phyloP scores from a whole-genome alignment of 352 stramenopile genomes.

The Salisapilia sapeloensis region DNA sequence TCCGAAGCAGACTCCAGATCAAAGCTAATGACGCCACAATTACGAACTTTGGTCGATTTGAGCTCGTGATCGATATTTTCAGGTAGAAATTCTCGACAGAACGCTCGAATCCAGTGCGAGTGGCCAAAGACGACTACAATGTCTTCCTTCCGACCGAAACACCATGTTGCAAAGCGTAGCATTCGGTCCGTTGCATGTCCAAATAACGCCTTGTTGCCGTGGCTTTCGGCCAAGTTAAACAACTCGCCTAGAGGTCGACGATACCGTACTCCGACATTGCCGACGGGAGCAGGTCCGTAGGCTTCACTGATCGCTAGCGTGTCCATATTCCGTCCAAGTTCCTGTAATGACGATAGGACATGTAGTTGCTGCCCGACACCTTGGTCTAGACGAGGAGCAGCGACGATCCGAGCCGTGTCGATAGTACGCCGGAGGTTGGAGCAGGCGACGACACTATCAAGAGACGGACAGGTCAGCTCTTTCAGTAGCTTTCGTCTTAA shows the following conservation, averaged over 20 bases:
- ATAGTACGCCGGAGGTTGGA: slow-evolving; percentile 67
- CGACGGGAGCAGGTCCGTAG: slow-evolving; percentile 14
- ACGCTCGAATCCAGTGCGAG: slow-evolving; percentile 74
- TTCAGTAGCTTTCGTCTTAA: slow-evolving; percentile 9
- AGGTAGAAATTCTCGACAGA: slow-evolving; percentile 66
- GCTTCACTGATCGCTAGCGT: slow-evolving; percentile 55
- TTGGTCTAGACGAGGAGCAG: slow-evolving; percentile 29
- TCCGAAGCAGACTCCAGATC: slow-evolving; percentile 21
- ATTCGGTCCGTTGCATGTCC: slow-evolving; percentile 40
- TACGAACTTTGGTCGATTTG: slow-evolving; percentile 50
- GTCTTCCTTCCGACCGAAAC: slow-evolving; percentile 26
- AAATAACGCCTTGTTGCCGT: slow-evolving; percentile 66
- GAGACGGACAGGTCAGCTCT: slow-evolving; percentile 24
- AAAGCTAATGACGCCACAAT: slow-evolving; percentile 68
- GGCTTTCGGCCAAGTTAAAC: slow-evolving; percentile 58
- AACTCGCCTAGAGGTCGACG: slow-evolving; percentile 40
- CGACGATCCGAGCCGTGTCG: slow-evolving; percentile 62
- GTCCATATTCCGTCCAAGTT: slow-evolving; percentile 76
- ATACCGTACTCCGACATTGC: slow-evolving; percentile 9
- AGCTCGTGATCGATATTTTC: slow-evolving; percentile 12
- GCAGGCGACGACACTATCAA: slow-evolving; percentile 38
- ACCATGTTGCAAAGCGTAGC: slow-evolving; percentile 46
- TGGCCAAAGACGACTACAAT: slow-evolving; percentile 73
- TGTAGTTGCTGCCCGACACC: slow-evolving; percentile 49
- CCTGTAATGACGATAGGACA: slow-evolving; percentile 67